Conservation (phyloP, 2,329 filamentous ascomycete genomes). For the Claviceps lovelessii region DNA sequence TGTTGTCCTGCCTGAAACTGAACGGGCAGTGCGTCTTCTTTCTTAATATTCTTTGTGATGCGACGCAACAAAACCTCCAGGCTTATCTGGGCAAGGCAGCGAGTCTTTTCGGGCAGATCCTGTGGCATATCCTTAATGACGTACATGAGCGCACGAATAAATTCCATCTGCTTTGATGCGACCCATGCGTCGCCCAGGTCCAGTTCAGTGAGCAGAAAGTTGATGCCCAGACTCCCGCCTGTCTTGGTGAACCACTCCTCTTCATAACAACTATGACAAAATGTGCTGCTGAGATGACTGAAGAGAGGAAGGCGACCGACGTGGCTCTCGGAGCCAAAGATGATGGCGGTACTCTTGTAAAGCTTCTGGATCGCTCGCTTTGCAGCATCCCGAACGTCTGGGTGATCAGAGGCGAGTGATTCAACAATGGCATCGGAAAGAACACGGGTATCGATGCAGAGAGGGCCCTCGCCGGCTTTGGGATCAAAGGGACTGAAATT, state of each 20-base stretch:
- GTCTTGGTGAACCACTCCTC: conserved; percentile 99
- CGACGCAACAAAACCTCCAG: conserved; percentile 64
- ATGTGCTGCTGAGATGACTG: conserved; percentile 62
- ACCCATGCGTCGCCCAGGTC: conserved; percentile 78
- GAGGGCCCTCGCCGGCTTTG: conserved; percentile 68
- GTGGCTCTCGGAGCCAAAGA: conserved; percentile 62
- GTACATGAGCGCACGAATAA: conserved; percentile 83
- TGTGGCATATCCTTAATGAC: conserved; percentile 97
- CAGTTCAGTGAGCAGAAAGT: conserved; percentile 70
- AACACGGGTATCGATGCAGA: conserved; percentile 74
- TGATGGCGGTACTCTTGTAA: conserved; percentile 58
- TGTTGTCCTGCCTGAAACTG: conserved; percentile 28
- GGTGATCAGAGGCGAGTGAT: conserved; percentile 72
- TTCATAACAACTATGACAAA: conserved; percentile 90
- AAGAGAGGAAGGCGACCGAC: conserved; percentile 75
- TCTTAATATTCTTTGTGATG: conserved; percentile 65
- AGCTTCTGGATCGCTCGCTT: conserved; percentile 65
- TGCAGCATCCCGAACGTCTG: conserved; percentile 67
- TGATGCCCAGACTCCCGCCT: conserved; percentile 80
- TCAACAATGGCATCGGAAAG: conserved; percentile 84
- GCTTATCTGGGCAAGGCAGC: conserved; percentile 68
- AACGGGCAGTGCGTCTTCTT: conserved; percentile 47
- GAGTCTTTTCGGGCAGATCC: conserved; percentile 81
- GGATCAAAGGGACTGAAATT: conserved; percentile 69
- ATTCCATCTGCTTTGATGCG: conserved; percentile 66